Evolutionary conservation across 768 basidiomycete species (phyloP), one percentile per base, ranked within the genome.

Genomic region (Termitomyces sp.): DNA sequence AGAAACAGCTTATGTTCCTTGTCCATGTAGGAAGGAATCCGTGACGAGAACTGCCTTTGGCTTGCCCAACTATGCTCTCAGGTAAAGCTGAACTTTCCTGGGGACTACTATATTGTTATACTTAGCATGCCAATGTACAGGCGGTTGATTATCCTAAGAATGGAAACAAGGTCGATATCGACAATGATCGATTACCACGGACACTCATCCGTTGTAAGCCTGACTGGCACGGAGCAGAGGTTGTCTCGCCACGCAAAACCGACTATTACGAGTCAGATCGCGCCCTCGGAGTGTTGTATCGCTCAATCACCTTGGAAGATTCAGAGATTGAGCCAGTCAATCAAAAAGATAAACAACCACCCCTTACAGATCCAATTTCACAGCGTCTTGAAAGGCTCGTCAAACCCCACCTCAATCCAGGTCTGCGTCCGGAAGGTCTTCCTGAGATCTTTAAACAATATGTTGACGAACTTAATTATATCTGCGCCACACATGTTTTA

Each of bases 91-190:
- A 43, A n/a, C 2, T 20, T 16, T 24, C 9, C 28, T 30, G 14
- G 4, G 7, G 16, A 28, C 22, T 35, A 22, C 26, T 36, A 1
- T 36, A 6, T 38, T 13, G 6, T 12, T 49, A 16, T 56, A 12
- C 46, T 46, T 28, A 36, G 14, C 6, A 47, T n/a, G 13, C 26
- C 13, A 22, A 33, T 4, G 40, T 51, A 22, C 28, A 82, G 75
- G 90, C 90, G 0, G 90, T 92, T 4, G 90, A 92, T 64, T 92
- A 89, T 66, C 84, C 88, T 0, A 92, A 92, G 71, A 85, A 86
- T 61, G 90, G 89, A 9, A 80, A 80, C 38, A 80, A 83, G 2
- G 86, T 90, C 26, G 72, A 85, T 50, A 72, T 87, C 30, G 71
- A 73, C 24, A 64, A 70, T 4, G 61, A 73, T 45, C 47, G 57